Evolutionary conservation across 768 basidiomycete genomes (phyloP), one percentile per base, ranked within the genome.

Genomic region (Pisolithus orientalis): DNA sequence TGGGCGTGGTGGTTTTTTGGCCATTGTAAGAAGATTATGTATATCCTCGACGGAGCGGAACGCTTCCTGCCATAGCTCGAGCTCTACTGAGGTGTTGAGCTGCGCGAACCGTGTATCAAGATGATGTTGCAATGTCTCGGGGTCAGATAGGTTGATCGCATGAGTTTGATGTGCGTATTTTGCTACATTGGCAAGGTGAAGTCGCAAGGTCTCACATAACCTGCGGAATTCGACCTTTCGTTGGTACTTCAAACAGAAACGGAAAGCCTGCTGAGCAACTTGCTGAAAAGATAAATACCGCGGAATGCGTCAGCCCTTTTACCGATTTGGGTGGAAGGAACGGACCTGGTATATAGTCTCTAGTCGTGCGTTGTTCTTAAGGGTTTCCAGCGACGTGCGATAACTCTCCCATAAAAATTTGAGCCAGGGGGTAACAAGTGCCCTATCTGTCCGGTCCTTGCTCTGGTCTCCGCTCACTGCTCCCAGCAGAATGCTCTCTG

Each of bases 321-420:
- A 13, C 25, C 17, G 44, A 31, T 24, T 9, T 5, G 10, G 21
- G 32, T 47, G 46, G 10, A 32, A 25, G 13, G 5, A 28, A 70
- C 83, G 51, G 44, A 89, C 92, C 79, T 97, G 95, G 72, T 99
- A 99, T 56, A 98, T 91, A 16, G 75, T 72, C 71, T 99, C 95
- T 38, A 98, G 72, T 16, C 95, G 76, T 16, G 92, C 89, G 63
- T 96, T 97, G 66, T 96, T 95, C 67, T 97, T 95, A 58, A 97
- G 77, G 2, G 94, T 94, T 73, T 98, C 95, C 39, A 99, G 75
- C 1, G 89, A 92, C 17, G 92, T 96, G 52, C 95, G 84, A 66
- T 97, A 97, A 60, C 90, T 91, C 76, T 98, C 95, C 94, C 94
- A 98, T n/a, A 94, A 78, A 70, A 97, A 96, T 65, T 94, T 94